Evolutionary conservation across 2,329 filamentous ascomycete species (phyloP), one percentile per base, ranked within the genome.

Genomic region (Colletotrichum sp.): DNA sequence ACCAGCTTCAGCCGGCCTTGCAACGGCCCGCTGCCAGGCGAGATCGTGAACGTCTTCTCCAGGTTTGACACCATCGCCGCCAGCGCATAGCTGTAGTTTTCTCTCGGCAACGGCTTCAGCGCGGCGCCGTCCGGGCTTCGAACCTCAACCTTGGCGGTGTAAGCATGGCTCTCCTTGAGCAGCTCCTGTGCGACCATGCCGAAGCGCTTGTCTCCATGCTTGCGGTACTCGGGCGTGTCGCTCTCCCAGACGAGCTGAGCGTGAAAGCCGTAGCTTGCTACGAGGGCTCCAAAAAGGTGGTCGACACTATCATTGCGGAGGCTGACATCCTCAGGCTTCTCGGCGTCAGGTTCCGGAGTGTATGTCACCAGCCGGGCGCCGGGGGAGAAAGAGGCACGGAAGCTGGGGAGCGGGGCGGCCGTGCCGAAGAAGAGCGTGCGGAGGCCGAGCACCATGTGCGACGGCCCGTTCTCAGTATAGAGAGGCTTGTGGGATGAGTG

Each of bases 211-310:
- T 89, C 88, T 15, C 96, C 96, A 81, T 94, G 93, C 79, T 92
- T 91, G 77, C 96, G 93, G 84, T 96, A 96, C 78, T 92, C 93
- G 0, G 91, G 88, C 0, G 96, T 98, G 84, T 99, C 96, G 84
- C 95, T 97, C 86, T 98, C 96, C 80, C 95, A 96, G 27, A 99
- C 95, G 5, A 99, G 89, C 57, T 93, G 93, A 34, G 96, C 95
- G 82, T 99, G 96, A 81, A 99, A 92, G 25, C 95, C 96, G 90
- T 98, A 98, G 83, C 94, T 97, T 61, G 93, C 93, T 3, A 99
- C 96, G 27, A 98, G 95, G 29, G 94, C 94, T 30, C 95, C 96
- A 80, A 94, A 90, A 29, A 94, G 86, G 62, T 84, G 82, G 0
- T 82, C 80, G 6, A 88, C 84, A 2, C 78, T 73, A 12, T 84